Evolutionary conservation across 352 stramenopile genomes (phyloP).

Genomic region (Phytophthora citricola): DNA sequence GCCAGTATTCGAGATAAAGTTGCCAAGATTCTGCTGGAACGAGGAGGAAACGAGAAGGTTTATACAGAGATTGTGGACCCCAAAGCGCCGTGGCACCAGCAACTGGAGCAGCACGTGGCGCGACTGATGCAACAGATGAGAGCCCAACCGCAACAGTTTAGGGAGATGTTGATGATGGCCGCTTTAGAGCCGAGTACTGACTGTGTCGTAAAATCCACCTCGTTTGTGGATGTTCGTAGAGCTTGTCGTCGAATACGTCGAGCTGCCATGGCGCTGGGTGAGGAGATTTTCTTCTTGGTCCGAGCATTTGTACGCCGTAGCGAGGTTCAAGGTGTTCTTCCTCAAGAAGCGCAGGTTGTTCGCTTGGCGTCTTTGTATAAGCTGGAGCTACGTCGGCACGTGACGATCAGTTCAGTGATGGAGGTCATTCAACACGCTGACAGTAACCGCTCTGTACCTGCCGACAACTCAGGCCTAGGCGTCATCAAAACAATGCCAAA

Average conservation of each 20-base stretch:
- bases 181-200: slow-evolving; percentile 25
- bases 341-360: slow-evolving; percentile 49
- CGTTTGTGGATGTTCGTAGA: slow-evolving; percentile 22
- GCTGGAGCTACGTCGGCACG: slow-evolving; percentile 58
- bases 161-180: slow-evolving; percentile 42
- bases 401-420: slow-evolving; percentile 57
- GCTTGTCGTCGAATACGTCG: slow-evolving; percentile 50
- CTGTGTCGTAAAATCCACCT: slow-evolving; percentile 3
- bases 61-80: slow-evolving; percentile 13
- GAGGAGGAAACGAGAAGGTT: slow-evolving; percentile 19
- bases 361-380: slow-evolving; percentile 70
- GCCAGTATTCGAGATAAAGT: slow-evolving; percentile 31
- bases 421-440: slow-evolving; percentile 37
- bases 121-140: slow-evolving; percentile 56
- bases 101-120: slow-evolving; percentile 54
- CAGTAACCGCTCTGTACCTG: neutral
- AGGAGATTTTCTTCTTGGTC: slow-evolving; percentile 54
- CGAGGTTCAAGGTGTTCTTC: slow-evolving; percentile 49
- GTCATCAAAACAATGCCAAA: slow-evolving; percentile 9
- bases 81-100: slow-evolving; percentile 43
- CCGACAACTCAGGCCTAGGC: slow-evolving; percentile 1
- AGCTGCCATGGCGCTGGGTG: slow-evolving; percentile 46
- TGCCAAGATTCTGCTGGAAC: slow-evolving; percentile 25
- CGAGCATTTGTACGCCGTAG: slow-evolving; percentile 51
- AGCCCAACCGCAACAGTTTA: slow-evolving; percentile 41